Evolutionary conservation across 176 grass and related monocot genomes (phyloP).

Genomic region (Hordeum marinum): DNA sequence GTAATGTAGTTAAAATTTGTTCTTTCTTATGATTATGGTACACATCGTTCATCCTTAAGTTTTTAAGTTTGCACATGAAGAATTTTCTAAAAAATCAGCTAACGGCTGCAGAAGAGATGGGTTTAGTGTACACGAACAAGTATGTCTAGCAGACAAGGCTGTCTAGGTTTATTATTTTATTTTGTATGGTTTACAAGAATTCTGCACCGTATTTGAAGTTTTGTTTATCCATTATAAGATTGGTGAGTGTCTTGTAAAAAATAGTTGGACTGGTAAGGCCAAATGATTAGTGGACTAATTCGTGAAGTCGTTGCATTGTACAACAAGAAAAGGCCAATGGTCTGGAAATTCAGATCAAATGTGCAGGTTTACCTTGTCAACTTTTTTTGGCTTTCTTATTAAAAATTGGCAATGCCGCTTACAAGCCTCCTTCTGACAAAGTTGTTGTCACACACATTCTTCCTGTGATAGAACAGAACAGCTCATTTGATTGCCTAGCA

Average conservation of each 20-base stretch:
- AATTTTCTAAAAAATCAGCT: slow-evolving; percentile 1
- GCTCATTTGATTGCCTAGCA: slow-evolving; percentile 20
- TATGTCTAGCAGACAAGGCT: neutral
- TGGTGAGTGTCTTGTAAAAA: neutral
- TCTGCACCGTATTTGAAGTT: slow-evolving; percentile 1
- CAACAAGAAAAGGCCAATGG: neutral
- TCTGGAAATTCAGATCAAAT: neutral
- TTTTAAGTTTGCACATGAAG: neutral
- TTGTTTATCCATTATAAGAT: neutral
- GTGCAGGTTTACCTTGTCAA: neutral
- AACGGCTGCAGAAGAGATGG: neutral
- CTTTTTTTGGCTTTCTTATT: neutral
- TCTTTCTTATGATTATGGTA: neutral
- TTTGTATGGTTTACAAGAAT: neutral
- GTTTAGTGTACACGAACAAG: neutral
- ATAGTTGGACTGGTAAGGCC: neutral
- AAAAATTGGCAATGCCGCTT: neutral
- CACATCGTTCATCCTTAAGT: neutral
- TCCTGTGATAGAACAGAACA: slow-evolving; percentile 11
- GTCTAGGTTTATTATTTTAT: neutral
- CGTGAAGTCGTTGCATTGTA: neutral
- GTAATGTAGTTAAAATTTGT: neutral
- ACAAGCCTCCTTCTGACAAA: slow-evolving; percentile 3
- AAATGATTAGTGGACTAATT: neutral
- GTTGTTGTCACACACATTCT: slow-evolving; percentile 1